phyloP scores from a whole-genome alignment of 2,329 filamentous ascomycete genomes.

The Fusarium cicatricum region DNA sequence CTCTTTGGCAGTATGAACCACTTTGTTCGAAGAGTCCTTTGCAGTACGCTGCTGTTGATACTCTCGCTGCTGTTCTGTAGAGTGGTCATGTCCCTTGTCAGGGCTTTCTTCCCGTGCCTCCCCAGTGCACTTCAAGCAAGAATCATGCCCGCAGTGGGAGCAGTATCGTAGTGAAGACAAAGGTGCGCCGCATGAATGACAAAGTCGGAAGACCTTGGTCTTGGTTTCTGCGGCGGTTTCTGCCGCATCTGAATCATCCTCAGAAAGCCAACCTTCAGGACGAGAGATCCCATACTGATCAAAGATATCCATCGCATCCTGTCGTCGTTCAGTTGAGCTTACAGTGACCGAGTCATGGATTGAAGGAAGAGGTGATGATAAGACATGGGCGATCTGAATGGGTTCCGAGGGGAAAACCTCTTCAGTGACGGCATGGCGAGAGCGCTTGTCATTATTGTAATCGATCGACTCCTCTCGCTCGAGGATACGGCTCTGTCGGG shows the following conservation, averaged over 20 bases:
- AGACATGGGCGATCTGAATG: not conserved
- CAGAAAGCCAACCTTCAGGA: slow-evolving; percentile 57
- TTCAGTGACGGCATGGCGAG: not conserved
- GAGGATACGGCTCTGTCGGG: not conserved
- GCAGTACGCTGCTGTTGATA: slow-evolving; percentile 9
- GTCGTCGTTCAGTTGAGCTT: slow-evolving; percentile 48
- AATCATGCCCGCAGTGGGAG: slow-evolving; percentile 58
- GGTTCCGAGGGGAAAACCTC: slow-evolving; percentile 10
- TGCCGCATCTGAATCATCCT: slow-evolving; percentile 42
- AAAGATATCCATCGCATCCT: slow-evolving; percentile 58
- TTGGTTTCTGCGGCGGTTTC: slow-evolving; percentile 26
- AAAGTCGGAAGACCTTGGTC: slow-evolving; percentile 49
- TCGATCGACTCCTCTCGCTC: slow-evolving; percentile 1
- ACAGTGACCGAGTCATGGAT: slow-evolving; percentile 39
- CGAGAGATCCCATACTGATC: slow-evolving; percentile 55
- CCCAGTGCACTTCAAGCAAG: slow-evolving; percentile 57
- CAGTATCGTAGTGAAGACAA: slow-evolving; percentile 53
- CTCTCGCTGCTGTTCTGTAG: not conserved
- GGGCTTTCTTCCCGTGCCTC: slow-evolving; percentile 41
- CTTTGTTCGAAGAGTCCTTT: slow-evolving; percentile 1
- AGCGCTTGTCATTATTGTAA: not conserved
- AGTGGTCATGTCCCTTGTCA: not conserved
- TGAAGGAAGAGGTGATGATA: slow-evolving; percentile 10
- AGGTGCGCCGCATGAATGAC: slow-evolving; percentile 59
- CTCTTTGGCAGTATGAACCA: not conserved